Evolutionary conservation across 2,329 filamentous ascomycete genomes (phyloP).

Genomic region (Magnaporthiopsis rhizophila): DNA sequence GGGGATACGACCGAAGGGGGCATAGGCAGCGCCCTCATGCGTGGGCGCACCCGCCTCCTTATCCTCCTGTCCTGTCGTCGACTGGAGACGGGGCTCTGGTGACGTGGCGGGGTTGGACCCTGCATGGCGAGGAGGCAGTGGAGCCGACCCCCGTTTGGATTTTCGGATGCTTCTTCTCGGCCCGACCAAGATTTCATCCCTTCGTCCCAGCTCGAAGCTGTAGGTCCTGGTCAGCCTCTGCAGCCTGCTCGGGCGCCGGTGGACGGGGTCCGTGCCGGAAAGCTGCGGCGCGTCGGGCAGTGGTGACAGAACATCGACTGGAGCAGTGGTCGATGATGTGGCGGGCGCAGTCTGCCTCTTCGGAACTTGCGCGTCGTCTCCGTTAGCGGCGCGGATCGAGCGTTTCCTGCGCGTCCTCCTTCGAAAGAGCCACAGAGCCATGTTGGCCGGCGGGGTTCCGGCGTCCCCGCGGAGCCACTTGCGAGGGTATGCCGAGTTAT

Average conservation of each 20-base stretch:
- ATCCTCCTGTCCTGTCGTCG: neutral
- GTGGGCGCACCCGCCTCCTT: neutral
- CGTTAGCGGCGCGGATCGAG: slow-evolving; percentile 42
- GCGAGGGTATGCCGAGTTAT: neutral
- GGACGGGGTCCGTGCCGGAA: neutral
- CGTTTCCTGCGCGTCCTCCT: slow-evolving; percentile 62
- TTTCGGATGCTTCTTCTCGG: slow-evolving; percentile 16
- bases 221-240: slow-evolving; percentile 43
- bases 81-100: neutral
- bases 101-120: slow-evolving; percentile 11
- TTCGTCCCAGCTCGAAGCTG: slow-evolving; percentile 54
- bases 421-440: slow-evolving; percentile 81
- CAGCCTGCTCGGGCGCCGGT: slow-evolving; percentile 31
- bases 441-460: slow-evolving; percentile 24
- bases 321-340: slow-evolving; percentile 11
- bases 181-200: slow-evolving; percentile 42
- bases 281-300: neutral
- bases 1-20: slow-evolving; percentile 30
- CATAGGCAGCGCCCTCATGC: slow-evolving; percentile 15
- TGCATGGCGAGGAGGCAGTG: slow-evolving; percentile 14
- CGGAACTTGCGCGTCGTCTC: slow-evolving; percentile 34
- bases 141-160: slow-evolving; percentile 17
- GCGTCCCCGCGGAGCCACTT: neutral
- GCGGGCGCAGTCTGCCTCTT: slow-evolving; percentile 26
- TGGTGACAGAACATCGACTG: slow-evolving; percentile 4